A percentile compares a stretch with the other conserved stretches of the same genome.
Evolutionary conservation across 306 rosid species (phyloP).

Genomic region (Quercus agrifolia): DNA sequence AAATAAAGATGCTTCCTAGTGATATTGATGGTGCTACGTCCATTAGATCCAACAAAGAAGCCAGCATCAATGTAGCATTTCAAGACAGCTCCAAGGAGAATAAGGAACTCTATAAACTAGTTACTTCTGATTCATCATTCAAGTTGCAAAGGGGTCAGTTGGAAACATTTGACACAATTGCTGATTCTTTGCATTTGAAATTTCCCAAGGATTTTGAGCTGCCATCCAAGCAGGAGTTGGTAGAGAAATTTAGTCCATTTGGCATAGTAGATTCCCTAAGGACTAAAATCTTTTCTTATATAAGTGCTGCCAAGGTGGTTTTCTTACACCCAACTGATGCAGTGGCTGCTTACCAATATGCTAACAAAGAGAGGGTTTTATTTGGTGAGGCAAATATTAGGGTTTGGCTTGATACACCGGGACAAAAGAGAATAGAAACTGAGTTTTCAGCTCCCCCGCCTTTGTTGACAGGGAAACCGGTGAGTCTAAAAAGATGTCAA

Average conservation of each 20-base stretch:
- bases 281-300: conserved; percentile 16
- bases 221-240: conserved; percentile 31
- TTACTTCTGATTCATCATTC: conserved; percentile 18
- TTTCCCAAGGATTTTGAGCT: conserved; percentile 33
- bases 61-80: neutral
- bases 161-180: conserved; percentile 8
- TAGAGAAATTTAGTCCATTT: conserved; percentile 38
- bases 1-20: neutral
- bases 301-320: conserved; percentile 31
- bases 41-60: neutral
- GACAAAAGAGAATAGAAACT: conserved; percentile 19
- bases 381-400: conserved; percentile 27
- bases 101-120: conserved; percentile 1
- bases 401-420: conserved; percentile 34
- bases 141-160: conserved; percentile 17
- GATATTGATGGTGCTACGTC: neutral
- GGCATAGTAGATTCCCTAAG: conserved; percentile 32
- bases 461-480: conserved; percentile 14
- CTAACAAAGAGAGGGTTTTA: conserved; percentile 24
- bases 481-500: conserved; percentile 34
- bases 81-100: conserved; percentile 10
- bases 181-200: conserved; percentile 28
- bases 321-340: conserved; percentile 29
- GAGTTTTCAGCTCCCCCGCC: conserved; percentile 1
- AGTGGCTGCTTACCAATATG: conserved; percentile 30